Conservation (phyloP, 2,329 filamentous ascomycete genomes). For the Calcarisporium arbuscula region DNA sequence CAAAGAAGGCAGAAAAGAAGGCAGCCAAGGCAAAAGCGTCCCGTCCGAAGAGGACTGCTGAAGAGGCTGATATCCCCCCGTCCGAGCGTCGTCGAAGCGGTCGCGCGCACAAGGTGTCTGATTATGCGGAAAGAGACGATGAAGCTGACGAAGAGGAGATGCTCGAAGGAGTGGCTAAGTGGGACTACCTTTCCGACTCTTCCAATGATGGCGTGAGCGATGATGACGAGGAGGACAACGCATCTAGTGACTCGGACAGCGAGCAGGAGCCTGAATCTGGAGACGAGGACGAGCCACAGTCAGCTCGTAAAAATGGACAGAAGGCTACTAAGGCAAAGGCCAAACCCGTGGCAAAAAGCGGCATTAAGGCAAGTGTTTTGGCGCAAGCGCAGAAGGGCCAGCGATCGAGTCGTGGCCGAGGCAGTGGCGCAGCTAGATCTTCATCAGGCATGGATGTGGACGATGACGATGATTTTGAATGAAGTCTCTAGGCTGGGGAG, state of each 20-base stretch:
- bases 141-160: constrained; percentile 56
- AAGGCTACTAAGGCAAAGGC: constrained; percentile 17
- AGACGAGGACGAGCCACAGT: constrained; percentile 13
- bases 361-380: constrained; percentile 18
- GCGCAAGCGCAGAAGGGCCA: constrained; percentile 14
- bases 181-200: constrained; percentile 44
- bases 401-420: constrained; percentile 20
- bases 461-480: constrained; percentile 17
- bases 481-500: too few species aligned
- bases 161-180: constrained; percentile 53
- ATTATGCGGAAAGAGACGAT: constrained; percentile 51
- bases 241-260: constrained; percentile 7
- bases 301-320: constrained; percentile 19
- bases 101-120: constrained; percentile 39
- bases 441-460: constrained; percentile 29
- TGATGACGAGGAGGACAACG: constrained; percentile 10
- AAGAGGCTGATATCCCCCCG: constrained; percentile 23
- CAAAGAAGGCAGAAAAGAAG: constrained; percentile 26
- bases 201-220: constrained; percentile 13
- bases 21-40: constrained; percentile 22
- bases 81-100: constrained; percentile 51
- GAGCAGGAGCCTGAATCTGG: constrained; percentile 11
- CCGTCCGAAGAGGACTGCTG: constrained; percentile 18
- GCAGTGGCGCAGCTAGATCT: constrained; percentile 17
- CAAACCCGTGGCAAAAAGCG: constrained; percentile 14